These are phyloP conservation scores for Achaetomium macrosporum DNA, from an alignment of 2,329 filamentous ascomycete genomes.

Conservation along the genomic window DNA sequence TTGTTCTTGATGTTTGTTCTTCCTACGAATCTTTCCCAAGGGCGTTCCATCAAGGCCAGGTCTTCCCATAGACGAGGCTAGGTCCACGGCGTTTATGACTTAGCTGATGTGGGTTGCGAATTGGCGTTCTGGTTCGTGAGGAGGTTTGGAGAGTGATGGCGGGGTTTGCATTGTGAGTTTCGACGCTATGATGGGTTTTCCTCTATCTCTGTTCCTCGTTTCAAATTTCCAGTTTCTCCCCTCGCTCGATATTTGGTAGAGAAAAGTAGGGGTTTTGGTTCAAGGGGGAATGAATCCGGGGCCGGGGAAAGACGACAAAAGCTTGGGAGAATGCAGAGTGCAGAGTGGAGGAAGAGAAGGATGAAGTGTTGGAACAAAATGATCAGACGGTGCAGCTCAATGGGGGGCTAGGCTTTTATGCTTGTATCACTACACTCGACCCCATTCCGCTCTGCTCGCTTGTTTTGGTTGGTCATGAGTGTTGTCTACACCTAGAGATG, in stretches of 20 bases:
- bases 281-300: slow-evolving; percentile 4
- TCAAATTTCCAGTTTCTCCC: neutral
- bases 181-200: neutral
- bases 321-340: neutral
- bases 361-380: neutral
- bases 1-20: neutral
- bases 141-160: slow-evolving; percentile 13
- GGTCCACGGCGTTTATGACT: slow-evolving; percentile 20
- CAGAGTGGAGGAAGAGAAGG: slow-evolving; percentile 1
- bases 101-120: slow-evolving; percentile 23
- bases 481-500: slow-evolving; percentile 5
- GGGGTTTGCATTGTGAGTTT: slow-evolving; percentile 28
- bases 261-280: slow-evolving; percentile 6
- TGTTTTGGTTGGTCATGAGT: slow-evolving; percentile 5
- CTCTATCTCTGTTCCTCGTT: slow-evolving; percentile 4
- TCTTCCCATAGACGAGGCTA: slow-evolving; percentile 25
- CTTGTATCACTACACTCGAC: slow-evolving; percentile 5
- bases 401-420: neutral
- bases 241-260: slow-evolving; percentile 8
- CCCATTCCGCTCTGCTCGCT: slow-evolving; percentile 1
- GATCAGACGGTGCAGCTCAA: neutral
- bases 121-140: slow-evolving; percentile 21
- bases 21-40: neutral
- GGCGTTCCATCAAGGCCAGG: slow-evolving; percentile 14
- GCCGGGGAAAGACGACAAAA: slow-evolving; percentile 6